Percentiles rank a stretch among this genome's conserved stretches.
These are phyloP conservation scores for Xerocomus amazonicus DNA, from an alignment of 1,284 basidiomycete genomes.

Conservation along the genomic window DNA sequence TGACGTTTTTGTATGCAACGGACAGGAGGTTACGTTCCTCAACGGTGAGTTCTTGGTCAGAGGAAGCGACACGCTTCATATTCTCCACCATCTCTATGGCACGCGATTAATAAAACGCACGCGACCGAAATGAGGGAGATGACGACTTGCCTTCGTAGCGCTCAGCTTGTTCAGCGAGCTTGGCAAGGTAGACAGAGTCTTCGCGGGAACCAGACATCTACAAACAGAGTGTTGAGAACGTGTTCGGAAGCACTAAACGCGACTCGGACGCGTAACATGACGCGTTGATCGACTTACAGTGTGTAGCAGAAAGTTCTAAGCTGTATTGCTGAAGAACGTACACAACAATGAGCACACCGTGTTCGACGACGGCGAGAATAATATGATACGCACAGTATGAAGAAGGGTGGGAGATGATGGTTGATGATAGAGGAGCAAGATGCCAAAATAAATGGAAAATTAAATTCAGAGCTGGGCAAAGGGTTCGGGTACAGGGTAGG, in stretches of 20 bases:
- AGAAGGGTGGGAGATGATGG: slow-evolving; percentile 42
- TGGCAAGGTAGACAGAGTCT: slow-evolving; percentile 98
- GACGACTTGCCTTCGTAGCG: slow-evolving; percentile 84
- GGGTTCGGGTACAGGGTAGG: slow-evolving; percentile 43
- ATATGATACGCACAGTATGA: slow-evolving; percentile 27
- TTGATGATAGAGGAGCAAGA: slow-evolving; percentile 42
- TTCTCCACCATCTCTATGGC: slow-evolving; percentile 93
- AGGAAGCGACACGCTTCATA: slow-evolving; percentile 97
- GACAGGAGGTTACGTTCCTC: slow-evolving; percentile 99
- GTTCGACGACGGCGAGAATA: slow-evolving; percentile 30
- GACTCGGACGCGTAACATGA: slow-evolving; percentile 31
- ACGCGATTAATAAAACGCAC: slow-evolving; percentile 15
- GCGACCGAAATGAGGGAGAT: slow-evolving; percentile 2
- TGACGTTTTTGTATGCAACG: slow-evolving; percentile 99
- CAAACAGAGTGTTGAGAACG: slow-evolving; percentile 22
- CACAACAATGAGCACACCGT: slow-evolving; percentile 32
- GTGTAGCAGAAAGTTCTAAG: slow-evolving; percentile 14
- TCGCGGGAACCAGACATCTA: slow-evolving; percentile 87
- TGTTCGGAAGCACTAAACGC: slow-evolving; percentile 16
- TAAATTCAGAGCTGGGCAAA: slow-evolving; percentile 50
- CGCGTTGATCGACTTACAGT: slow-evolving; percentile 37
- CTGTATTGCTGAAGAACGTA: slow-evolving; percentile 15
- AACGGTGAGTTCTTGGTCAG: slow-evolving; percentile 97
- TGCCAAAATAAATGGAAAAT: slow-evolving; percentile 45
- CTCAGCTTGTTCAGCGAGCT: slow-evolving; percentile 99